Evolutionary conservation across 2,329 filamentous ascomycete species (phyloP), one percentile per base, ranked within the genome.

Genomic region (Neobulgaria alba): DNA sequence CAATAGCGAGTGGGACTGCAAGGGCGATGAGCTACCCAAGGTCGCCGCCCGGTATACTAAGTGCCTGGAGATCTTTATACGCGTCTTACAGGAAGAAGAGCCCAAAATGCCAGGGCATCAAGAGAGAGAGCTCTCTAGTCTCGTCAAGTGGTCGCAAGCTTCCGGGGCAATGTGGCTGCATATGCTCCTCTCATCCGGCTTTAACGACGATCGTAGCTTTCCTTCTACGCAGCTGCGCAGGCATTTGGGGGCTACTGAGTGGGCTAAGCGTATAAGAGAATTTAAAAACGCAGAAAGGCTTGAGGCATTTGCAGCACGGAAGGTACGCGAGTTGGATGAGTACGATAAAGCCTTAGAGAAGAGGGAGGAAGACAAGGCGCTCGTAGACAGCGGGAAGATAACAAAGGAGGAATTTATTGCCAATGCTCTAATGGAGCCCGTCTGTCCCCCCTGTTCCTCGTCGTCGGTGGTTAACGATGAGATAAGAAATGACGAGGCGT

Each of bases 321-420:
- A 61, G 42, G 38, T 56, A 32, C 43, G 26, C 4, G 51, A 59
- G 38, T 51, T 60, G 36, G 51, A 57, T 40, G 40, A 49, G 37
- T 61, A 61, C 47, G 55, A 59, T 46, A 37, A 53, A 46, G 54
- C 43, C 41, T 52, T 60, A 47, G 56, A 57, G 48, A 53, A 61
- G 43, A 46, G 52, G 29, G 55, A 59, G 43, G 49, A 55, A 23
- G 43, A 41, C 7, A 60, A 58, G 48, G 49, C 48, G 21, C 53
- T 58, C 17, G 36, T 59, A 20, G 52, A 59, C 26, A 55, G 45
- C 14, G 54, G 53, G 29, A 35, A 55, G 16, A 59, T 60, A 45
- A 56, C 52, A 43, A 53, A 33, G 36, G 45, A 37, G 33, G 39
- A 42, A 34, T 48, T 45, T 34, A 38, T 43, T 36, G 15, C 29